Percentiles rank a stretch among this genome's conserved stretches.
These are phyloP conservation scores for Boletus semigastroideus DNA, from an alignment of 1,284 basidiomycete genomes.

Conservation along the genomic window DNA sequence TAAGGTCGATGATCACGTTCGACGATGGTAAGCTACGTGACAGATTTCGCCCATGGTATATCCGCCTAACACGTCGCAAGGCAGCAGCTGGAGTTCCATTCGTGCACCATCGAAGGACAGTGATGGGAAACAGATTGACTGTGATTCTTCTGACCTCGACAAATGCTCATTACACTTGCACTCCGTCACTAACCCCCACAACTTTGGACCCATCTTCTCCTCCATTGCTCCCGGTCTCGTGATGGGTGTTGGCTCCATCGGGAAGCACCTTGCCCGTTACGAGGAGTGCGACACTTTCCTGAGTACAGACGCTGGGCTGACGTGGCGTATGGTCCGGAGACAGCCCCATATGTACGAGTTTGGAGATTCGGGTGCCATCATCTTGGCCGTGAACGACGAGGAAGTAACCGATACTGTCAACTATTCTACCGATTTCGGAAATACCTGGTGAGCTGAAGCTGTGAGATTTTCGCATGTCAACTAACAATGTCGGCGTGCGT, in stretches of 20 bases:
- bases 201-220: conserved; percentile 91
- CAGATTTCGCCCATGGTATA: background rate
- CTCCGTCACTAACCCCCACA: conserved; percentile 89
- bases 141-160: conserved; percentile 56
- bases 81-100: conserved; percentile 76
- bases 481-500: conserved; percentile 49
- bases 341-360: conserved; percentile 95
- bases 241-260: conserved; percentile 93
- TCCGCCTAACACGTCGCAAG: conserved; percentile 28
- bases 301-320: conserved; percentile 85
- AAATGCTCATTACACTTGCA: conserved; percentile 88
- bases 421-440: conserved; percentile 88
- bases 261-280: conserved; percentile 71
- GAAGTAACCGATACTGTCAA: conserved; percentile 69
- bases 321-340: conserved; percentile 77
- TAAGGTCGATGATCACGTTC: conserved; percentile 83
- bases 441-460: conserved; percentile 65
- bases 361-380: conserved; percentile 84
- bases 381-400: conserved; percentile 89
- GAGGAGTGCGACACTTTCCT: conserved; percentile 93
- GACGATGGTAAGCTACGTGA: conserved; percentile 71
- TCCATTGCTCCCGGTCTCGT: conserved; percentile 92
- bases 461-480: background rate
- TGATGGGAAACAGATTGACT: conserved; percentile 62
- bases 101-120: conserved; percentile 61